Base-by-base conservation (phyloP, 2,329 filamentous ascomycete genomes). In the Fusarium nygamai region DNA sequence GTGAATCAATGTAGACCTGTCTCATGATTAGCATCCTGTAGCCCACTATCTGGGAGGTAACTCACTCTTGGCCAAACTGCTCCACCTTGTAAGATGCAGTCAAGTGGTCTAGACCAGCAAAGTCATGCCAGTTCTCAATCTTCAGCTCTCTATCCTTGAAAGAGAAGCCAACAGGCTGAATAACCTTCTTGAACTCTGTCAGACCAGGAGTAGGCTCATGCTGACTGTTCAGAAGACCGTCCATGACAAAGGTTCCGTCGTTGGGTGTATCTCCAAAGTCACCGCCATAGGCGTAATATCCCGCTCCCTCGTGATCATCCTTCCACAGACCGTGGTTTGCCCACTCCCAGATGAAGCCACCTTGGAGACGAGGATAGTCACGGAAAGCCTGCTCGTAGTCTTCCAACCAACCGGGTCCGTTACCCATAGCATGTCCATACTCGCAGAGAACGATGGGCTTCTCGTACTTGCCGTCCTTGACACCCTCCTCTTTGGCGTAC, bases 291-390 rank as follows among this genome's bases (percentile, higher is more conserved):
- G 85, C 90, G 71, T 89, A 90, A 76, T 86, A 91, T 0, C 81
- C 81, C 87, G 89, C 1, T 83, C 67, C 67, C n/a, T 70, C 54
- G 5, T 70, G 51, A 0, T 87, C 89, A 24, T 85, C 82, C 70
- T 85, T 86, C 82, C 84, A 86, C 3, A 91, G 79, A 1, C 89
- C 89, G 61, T 91, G 89, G 80, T 91, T 91, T 0, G 88, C 88
- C 90, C 90, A 92, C 76, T 92, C 90, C 90, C 90, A 92, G 74
- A 92, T 88, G 69, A 88, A 91, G 0, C 92, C 92, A 17, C 92
- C 92, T 76, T 93, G 91, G 0, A 93, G 85, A 5, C 87, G 86
- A 1, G 87, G 87, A 67, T 92, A 84, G 34, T 85, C 85, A 38
- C 88, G 87, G 82, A 93, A 94, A 0, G 87, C 85, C 46, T 90